Conservation (phyloP, 2,329 filamentous ascomycete genomes). For the Aureobasidium mangrovei region DNA sequence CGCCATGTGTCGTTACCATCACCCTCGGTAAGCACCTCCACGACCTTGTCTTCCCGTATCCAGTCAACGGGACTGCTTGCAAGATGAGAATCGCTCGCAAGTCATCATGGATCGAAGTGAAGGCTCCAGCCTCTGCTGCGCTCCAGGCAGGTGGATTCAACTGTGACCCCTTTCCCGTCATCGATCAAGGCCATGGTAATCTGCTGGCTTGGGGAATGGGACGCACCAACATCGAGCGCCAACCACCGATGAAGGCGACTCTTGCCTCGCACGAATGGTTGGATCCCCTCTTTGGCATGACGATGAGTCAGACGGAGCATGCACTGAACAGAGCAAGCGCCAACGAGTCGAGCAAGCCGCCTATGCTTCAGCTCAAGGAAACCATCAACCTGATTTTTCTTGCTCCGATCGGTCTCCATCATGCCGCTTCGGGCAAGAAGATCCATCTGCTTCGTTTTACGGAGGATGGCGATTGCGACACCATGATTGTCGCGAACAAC, state of each 20-base stretch:
- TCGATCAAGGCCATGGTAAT: slow-evolving; percentile 13
- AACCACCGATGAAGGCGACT: neutral
- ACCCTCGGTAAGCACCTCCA: neutral
- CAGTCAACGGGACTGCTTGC: slow-evolving; percentile 17
- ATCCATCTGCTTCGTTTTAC: neutral
- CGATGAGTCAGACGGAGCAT: neutral
- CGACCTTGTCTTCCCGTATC: slow-evolving; percentile 17
- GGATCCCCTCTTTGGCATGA: neutral
- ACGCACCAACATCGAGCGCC: slow-evolving; percentile 1
- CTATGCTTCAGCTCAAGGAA: slow-evolving; percentile 13
- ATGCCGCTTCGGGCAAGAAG: neutral
- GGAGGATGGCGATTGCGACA: slow-evolving; percentile 2
- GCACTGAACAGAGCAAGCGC: neutral
- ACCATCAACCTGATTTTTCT: neutral
- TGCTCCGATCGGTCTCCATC: neutral
- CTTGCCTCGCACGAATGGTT: slow-evolving; percentile 9
- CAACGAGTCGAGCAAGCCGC: slow-evolving; percentile 17
- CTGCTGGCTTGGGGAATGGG: neutral
- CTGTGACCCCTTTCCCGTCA: slow-evolving; percentile 20
- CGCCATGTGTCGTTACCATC: neutral
- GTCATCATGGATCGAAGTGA: slow-evolving; percentile 26
- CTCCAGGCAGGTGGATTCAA: slow-evolving; percentile 18
- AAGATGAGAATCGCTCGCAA: slow-evolving; percentile 26
- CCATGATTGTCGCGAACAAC: slow-evolving; percentile 22
- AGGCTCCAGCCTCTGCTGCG: slow-evolving; percentile 18